A percentile compares a stretch with the other conserved stretches of the same genome.
These are phyloP conservation scores for Funneliformis geosporum DNA, from an alignment of 192 early-diverging fungal genomes.

Conservation along the genomic window DNA sequence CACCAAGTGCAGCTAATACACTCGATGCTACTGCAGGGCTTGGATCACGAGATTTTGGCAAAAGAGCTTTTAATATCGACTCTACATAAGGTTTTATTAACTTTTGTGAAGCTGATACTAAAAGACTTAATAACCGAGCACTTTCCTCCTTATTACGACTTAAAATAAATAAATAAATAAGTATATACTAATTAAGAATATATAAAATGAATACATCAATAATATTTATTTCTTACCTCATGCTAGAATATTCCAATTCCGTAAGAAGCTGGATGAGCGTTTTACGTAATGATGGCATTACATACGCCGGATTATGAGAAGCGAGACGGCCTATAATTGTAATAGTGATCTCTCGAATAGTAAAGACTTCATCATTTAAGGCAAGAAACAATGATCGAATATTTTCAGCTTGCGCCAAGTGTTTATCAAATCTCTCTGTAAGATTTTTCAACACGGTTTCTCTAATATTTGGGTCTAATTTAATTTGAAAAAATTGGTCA, in stretches of 20 bases:
- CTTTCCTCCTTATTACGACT: constrained; percentile 85
- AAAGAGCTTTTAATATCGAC: constrained; percentile 79
- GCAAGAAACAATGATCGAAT: constrained; percentile 86
- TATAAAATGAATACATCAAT: constrained; percentile 9
- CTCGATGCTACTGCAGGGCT: constrained; percentile 78
- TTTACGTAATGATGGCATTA: constrained; percentile 87
- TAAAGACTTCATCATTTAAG: constrained; percentile 89
- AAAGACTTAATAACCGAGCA: constrained; percentile 72
- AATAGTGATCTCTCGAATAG: constrained; percentile 80
- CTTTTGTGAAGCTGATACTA: constrained; percentile 75
- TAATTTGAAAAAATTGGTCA: constrained; percentile 9
- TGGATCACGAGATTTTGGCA: constrained; percentile 80
- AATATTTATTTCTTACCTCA: constrained; percentile 46
- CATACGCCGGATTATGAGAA: constrained; percentile 87
- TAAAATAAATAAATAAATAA: not conserved
- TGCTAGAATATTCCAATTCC: constrained; percentile 85
- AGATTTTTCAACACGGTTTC: constrained; percentile 79
- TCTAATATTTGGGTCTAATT: constrained; percentile 68
- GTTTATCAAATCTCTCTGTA: constrained; percentile 82
- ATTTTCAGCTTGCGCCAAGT: constrained; percentile 89
- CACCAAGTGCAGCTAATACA: constrained; percentile 77
- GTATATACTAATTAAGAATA: not conserved
- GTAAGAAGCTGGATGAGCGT: constrained; percentile 84
- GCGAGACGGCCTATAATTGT: constrained; percentile 84
- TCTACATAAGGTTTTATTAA: constrained; percentile 90